Conservation (phyloP, 768 basidiomycete genomes). For the Hysterangium stoloniferum region DNA sequence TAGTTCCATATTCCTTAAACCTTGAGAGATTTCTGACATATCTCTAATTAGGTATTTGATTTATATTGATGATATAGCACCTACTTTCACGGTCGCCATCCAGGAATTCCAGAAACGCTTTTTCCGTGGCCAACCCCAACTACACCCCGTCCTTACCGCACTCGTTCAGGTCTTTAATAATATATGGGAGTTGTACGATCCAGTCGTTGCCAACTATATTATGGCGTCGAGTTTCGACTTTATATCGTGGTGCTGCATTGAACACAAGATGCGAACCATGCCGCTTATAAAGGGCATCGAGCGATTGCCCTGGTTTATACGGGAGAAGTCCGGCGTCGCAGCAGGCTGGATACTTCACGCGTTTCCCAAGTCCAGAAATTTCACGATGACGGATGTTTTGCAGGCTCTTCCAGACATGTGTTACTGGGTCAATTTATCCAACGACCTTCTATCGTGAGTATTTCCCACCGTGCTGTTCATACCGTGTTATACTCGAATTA, state of each 20-base stretch:
- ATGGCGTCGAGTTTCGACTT: not conserved
- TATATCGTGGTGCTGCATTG: not conserved
- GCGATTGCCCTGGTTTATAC: not conserved
- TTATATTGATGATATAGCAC: too few relatives aligned
- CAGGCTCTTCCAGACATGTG: not conserved
- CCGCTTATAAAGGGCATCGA: not conserved
- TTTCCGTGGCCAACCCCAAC: not conserved
- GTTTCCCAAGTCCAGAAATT: not conserved
- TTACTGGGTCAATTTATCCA: not conserved
- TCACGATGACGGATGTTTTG: not conserved
- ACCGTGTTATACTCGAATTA: not conserved
- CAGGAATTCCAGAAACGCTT: not conserved
- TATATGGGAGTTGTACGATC: conserved; percentile 2
- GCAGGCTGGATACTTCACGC: not conserved
- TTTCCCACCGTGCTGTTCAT: not conserved
- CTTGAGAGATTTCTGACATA: not conserved
- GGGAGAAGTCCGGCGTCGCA: not conserved
- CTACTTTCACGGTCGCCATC: not conserved
- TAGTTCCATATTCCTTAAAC: not conserved
- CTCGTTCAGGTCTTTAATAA: not conserved
- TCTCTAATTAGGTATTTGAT: not conserved
- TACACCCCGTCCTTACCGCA: not conserved
- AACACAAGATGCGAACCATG: not conserved
- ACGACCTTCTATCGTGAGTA: conserved; percentile 1
- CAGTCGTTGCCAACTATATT: not conserved